Percentiles rank a stretch among this genome's conserved stretches.
These are phyloP conservation scores for Neoboletus brunneissimus DNA, from an alignment of 768 basidiomycete genomes.

Conservation along the genomic window DNA sequence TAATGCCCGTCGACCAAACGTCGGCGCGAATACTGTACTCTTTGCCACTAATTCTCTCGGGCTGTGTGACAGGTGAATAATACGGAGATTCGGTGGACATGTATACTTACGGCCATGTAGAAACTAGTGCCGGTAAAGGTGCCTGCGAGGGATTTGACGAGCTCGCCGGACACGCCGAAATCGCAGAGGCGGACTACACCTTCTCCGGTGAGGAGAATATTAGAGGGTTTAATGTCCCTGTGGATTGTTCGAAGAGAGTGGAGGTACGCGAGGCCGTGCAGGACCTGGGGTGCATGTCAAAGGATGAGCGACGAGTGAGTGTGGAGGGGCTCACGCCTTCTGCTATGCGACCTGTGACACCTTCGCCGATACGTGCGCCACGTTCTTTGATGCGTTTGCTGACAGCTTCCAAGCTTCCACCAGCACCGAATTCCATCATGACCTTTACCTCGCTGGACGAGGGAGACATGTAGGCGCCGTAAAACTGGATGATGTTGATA, in stretches of 20 bases:
- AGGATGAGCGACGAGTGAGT: neutral
- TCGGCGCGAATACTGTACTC: conserved; percentile 94
- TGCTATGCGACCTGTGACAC: conserved; percentile 86
- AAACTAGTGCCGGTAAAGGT: conserved; percentile 98
- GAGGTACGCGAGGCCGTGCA: conserved; percentile 92
- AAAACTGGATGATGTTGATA: conserved; percentile 85
- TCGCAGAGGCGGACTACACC: conserved; percentile 92
- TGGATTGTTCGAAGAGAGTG: conserved; percentile 92
- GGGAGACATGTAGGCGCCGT: conserved; percentile 87
- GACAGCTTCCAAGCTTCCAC: conserved; percentile 86
- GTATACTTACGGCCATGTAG: conserved; percentile 91
- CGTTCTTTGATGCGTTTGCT: conserved; percentile 79
- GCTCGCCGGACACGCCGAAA: conserved; percentile 96
- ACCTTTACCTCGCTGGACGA: conserved; percentile 92
- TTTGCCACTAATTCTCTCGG: conserved; percentile 90
- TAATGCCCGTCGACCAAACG: conserved; percentile 97
- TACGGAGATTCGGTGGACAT: neutral
- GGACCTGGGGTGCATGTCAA: conserved; percentile 46
- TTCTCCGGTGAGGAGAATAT: conserved; percentile 84
- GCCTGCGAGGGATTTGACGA: conserved; percentile 86
- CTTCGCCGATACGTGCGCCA: conserved; percentile 78
- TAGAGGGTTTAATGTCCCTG: conserved; percentile 93
- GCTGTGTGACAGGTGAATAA: conserved; percentile 44
- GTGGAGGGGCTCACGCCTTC: conserved; percentile 67
- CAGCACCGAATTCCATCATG: conserved; percentile 88